Conservation (phyloP, 257 asterid species). For the Solanum chaucha region DNA sequence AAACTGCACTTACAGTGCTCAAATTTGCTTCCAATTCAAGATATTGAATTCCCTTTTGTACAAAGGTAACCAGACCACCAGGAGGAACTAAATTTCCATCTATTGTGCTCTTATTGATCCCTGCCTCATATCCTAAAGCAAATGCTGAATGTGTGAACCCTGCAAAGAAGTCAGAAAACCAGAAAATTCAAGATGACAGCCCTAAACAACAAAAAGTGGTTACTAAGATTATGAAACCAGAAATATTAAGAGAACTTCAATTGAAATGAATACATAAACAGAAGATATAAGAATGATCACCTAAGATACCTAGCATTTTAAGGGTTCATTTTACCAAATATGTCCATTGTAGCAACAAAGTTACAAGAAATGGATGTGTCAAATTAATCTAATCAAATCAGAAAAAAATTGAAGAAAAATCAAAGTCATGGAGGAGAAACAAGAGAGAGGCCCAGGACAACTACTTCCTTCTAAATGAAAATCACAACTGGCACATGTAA, state of each 20-base stretch:
- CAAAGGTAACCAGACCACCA: conserved; percentile 75
- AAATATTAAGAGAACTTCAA: neutral
- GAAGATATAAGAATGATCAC: neutral
- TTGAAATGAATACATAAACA: neutral
- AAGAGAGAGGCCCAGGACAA: neutral
- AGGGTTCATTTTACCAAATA: neutral
- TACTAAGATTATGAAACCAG: neutral
- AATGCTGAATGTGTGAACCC: conserved; percentile 90
- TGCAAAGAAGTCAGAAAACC: conserved; percentile 19
- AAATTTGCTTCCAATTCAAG: conserved; percentile 89
- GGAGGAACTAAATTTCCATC: conserved; percentile 94
- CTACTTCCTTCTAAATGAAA: neutral
- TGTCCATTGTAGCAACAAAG: neutral
- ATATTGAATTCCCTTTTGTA: conserved; percentile 91
- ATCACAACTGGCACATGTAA: neutral
- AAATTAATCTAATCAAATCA: neutral
- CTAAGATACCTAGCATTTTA: neutral
- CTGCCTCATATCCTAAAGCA: conserved; percentile 88
- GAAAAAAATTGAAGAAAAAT: neutral
- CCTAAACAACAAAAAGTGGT: neutral
- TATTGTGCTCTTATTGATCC: conserved; percentile 57
- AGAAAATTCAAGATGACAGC: neutral
- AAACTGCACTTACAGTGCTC: conserved; percentile 39
- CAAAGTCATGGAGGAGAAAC: neutral
- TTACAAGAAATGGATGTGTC: neutral